These are phyloP conservation scores for Pleurotus cornucopiae DNA, from an alignment of 768 basidiomycete genomes.

Conservation along the genomic window DNA sequence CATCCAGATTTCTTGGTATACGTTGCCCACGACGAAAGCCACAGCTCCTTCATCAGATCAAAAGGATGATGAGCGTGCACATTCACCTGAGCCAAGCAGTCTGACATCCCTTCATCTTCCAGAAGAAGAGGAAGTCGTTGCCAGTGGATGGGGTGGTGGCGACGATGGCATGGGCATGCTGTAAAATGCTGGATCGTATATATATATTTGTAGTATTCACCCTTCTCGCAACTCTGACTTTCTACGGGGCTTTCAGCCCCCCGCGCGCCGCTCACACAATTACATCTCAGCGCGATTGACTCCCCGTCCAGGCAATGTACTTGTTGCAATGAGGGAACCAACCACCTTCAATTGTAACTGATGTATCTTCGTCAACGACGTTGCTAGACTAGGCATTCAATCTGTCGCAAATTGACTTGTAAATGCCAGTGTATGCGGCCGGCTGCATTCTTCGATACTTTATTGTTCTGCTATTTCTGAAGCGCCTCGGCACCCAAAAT, in stretches of 20 bases:
- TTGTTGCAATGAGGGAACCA: too few relatives aligned
- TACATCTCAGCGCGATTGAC: not conserved
- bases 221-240: not conserved
- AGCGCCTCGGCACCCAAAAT: too few relatives aligned
- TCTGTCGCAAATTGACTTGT: too few relatives aligned
- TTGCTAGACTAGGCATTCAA: too few relatives aligned
- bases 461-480: too few relatives aligned
- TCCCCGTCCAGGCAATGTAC: too few relatives aligned
- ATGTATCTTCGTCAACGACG: too few relatives aligned
- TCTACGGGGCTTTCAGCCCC: not conserved
- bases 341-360: too few relatives aligned
- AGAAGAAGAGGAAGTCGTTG: conserved; percentile 59
- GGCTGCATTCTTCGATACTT: too few relatives aligned
- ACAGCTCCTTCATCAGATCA: conserved; percentile 10
- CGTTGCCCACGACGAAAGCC: conserved; percentile 14
- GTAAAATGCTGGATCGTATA: conserved; percentile 15
- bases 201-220: conserved; percentile 4
- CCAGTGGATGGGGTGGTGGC: conserved; percentile 71
- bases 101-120: conserved; percentile 27
- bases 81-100: conserved; percentile 21
- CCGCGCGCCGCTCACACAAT: not conserved
- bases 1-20: conserved; percentile 66
- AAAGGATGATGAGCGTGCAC: conserved; percentile 14
- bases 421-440: too few relatives aligned
- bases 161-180: conserved; percentile 77